Conservation (phyloP, 2,329 filamentous ascomycete species). For the Clonostachys sp. region DNA sequence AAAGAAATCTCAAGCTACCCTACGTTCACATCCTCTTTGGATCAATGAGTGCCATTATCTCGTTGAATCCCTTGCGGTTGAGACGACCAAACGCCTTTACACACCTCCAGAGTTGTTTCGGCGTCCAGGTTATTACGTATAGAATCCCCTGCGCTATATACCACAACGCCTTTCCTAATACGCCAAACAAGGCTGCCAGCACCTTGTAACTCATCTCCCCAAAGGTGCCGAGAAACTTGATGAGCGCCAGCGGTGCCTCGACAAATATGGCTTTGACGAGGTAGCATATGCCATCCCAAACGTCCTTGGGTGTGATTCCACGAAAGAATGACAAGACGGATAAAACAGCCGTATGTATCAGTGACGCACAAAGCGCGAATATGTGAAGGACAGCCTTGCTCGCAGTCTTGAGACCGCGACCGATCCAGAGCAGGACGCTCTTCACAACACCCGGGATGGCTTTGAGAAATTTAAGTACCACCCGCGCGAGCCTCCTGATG, state of each 20-base stretch:
- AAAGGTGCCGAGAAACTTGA: conserved; percentile 11
- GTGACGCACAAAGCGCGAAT: neutral
- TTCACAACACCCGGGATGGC: neutral
- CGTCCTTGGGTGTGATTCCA: conserved; percentile 28
- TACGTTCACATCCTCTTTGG: neutral
- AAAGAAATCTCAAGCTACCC: too few species aligned
- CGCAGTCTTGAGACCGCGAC: neutral
- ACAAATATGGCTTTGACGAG: conserved; percentile 24
- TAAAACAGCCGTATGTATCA: conserved; percentile 24
- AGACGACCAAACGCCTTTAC: conserved; percentile 18
- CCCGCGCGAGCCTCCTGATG: neutral
- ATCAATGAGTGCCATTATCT: neutral
- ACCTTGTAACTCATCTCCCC: conserved; percentile 15
- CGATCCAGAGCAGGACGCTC: neutral
- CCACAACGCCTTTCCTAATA: conserved; percentile 10
- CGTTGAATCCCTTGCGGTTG: conserved; percentile 11
- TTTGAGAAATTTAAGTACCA: neutral
- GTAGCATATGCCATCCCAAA: conserved; percentile 25
- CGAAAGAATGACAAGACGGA: conserved; percentile 26
- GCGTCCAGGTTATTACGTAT: conserved; percentile 24
- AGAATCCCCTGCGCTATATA: conserved; percentile 8
- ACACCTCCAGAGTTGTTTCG: conserved; percentile 22
- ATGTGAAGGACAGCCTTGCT: neutral
- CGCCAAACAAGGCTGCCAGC: conserved; percentile 21
- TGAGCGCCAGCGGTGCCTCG: conserved; percentile 17